A percentile compares a stretch with the other conserved stretches of the same genome.
Evolutionary conservation across 169 alveolate genomes (phyloP).

Genomic region (Sarcocystis neurona): DNA sequence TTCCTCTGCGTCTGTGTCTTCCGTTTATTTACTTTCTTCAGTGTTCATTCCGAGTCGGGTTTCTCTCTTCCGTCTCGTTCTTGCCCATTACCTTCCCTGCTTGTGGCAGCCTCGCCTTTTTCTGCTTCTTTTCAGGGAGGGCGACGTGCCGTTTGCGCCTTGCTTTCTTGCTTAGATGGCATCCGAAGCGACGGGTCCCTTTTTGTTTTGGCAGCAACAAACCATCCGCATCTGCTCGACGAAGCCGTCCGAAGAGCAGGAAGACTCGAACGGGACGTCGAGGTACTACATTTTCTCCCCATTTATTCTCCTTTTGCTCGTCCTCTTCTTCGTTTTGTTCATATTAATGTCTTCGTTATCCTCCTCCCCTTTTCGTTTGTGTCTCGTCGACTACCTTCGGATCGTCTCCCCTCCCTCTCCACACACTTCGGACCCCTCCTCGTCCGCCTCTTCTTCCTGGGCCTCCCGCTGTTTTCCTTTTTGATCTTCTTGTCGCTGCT

Average conservation of each 20-base stretch:
- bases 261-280: conserved; percentile 94
- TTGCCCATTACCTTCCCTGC: background rate
- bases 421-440: conserved; percentile 9
- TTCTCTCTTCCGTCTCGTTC: background rate
- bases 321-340: background rate
- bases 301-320: background rate
- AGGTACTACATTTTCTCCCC: conserved; percentile 44
- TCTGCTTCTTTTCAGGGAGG: conserved; percentile 28
- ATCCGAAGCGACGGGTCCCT: conserved; percentile 65
- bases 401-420: conserved; percentile 26
- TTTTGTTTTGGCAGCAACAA: conserved; percentile 92
- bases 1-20: too few species aligned
- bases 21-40: background rate
- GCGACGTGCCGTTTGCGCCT: conserved; percentile 39
- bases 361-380: background rate
- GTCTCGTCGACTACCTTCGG: background rate
- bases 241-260: conserved; percentile 96
- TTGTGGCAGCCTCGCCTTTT: background rate
- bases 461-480: too few species aligned
- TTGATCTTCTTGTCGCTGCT: too few species aligned
- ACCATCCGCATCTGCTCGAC: conserved; percentile 87
- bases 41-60: background rate
- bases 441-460: too few species aligned
- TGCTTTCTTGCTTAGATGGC: conserved; percentile 68
- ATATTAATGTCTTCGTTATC: too few species aligned